These are phyloP conservation scores for Vickermania spadyakhi DNA, from an alignment of 208 protist species.

Conservation along the genomic window DNA sequence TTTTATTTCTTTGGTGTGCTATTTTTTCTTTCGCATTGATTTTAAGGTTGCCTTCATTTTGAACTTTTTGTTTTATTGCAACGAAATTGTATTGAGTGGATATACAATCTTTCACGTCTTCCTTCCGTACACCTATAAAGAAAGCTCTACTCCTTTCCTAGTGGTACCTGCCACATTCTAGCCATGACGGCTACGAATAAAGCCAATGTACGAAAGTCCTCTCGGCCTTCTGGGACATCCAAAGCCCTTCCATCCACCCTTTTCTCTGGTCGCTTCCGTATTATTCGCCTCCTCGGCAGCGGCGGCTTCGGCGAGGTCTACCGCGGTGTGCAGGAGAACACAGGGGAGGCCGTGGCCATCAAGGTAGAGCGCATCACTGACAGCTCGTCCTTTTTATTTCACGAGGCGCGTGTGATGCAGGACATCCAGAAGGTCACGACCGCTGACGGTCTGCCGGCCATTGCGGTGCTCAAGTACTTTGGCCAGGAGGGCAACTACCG, in stretches of 20 bases:
- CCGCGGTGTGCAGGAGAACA: conserved; percentile 47
- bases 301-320: conserved; percentile 99
- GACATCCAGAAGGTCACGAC: conserved; percentile 61
- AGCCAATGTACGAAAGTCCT: background rate
- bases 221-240: background rate
- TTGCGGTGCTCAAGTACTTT: conserved; percentile 96
- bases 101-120: too few species aligned
- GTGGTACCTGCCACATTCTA: background rate
- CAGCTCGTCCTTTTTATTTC: conserved; percentile 94
- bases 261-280: conserved; percentile 55
- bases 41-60: conserved; percentile 9
- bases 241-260: conserved; percentile 12
- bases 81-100: too few species aligned
- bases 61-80: conserved; percentile 12
- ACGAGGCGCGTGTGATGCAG: conserved; percentile 94
- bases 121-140: too few species aligned
- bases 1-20: background rate
- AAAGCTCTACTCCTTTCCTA: conserved; percentile 1
- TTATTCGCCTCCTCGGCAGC: conserved; percentile 84
- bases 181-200: background rate
- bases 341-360: conserved; percentile 41
- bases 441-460: conserved; percentile 60
- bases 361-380: conserved; percentile 82
- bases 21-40: conserved; percentile 3
- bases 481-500: conserved; percentile 97